Evolutionary conservation across 495 filamentous ascomycete species (phyloP).

Genomic region (Penicillium antarcticum): DNA sequence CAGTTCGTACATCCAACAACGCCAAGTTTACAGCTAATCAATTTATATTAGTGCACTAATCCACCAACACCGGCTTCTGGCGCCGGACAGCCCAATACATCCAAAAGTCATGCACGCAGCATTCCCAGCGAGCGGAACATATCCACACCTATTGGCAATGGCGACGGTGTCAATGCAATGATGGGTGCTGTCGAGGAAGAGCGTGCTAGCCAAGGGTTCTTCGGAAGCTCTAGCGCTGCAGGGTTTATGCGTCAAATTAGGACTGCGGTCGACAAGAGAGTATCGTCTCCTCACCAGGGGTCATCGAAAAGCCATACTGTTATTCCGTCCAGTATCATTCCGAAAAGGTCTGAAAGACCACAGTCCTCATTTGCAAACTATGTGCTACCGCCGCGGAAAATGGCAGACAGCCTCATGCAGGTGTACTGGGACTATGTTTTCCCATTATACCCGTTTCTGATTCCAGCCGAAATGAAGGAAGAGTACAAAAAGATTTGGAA

Average conservation of each 20-base stretch:
- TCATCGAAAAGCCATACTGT: conserved; percentile 11
- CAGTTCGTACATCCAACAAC: conserved; percentile 6
- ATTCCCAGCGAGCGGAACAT: not conserved
- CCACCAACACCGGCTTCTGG: conserved; percentile 2
- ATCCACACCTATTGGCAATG: not conserved
- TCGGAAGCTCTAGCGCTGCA: conserved; percentile 35
- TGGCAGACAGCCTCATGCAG: conserved; percentile 35
- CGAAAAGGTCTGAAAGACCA: conserved; percentile 7
- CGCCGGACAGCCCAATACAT: not conserved
- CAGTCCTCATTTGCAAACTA: conserved; percentile 19
- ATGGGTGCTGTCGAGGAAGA: conserved; percentile 38
- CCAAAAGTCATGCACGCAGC: not conserved
- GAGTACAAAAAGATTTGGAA: conserved; percentile 38
- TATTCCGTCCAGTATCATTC: conserved; percentile 14
- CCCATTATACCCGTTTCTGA: conserved; percentile 39
- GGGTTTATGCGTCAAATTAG: conserved; percentile 40
- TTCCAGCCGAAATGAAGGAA: conserved; percentile 24
- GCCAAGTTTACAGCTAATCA: not conserved
- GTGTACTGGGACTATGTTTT: conserved; percentile 42
- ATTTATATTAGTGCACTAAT: not conserved
- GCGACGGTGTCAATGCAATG: conserved; percentile 37
- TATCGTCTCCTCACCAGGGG: conserved; percentile 19
- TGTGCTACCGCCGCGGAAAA: conserved; percentile 37
- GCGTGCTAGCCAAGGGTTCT: conserved; percentile 31
- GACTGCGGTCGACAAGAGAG: conserved; percentile 31